These are phyloP conservation scores for Phytophthora chlamydospora DNA, from an alignment of 352 stramenopile genomes.

Conservation along the genomic window DNA sequence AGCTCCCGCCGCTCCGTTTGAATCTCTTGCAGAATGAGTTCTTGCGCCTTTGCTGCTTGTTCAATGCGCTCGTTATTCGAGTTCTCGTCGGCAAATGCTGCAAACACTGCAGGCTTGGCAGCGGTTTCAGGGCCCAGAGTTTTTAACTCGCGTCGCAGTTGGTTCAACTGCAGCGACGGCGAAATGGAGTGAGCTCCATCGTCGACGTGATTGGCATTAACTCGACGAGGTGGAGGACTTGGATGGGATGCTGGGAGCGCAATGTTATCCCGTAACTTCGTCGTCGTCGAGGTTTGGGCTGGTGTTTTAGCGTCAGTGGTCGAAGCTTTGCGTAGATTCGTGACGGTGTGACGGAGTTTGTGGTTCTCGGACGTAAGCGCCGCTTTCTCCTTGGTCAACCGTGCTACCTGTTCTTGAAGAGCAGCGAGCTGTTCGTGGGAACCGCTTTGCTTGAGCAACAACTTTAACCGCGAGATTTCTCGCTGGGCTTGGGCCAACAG, in stretches of 20 bases:
- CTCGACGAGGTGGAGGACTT: slow-evolving; percentile 8
- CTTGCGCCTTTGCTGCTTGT: slow-evolving; percentile 24
- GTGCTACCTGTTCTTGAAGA: slow-evolving; percentile 53
- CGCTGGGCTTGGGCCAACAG: slow-evolving; percentile 72
- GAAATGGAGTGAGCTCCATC: slow-evolving; percentile 8
- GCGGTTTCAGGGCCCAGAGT: not conserved
- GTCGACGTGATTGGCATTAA: not conserved
- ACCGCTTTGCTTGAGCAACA: slow-evolving; percentile 59
- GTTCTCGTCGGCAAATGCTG: slow-evolving; percentile 27
- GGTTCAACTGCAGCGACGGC: slow-evolving; percentile 34
- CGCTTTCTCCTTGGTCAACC: slow-evolving; percentile 53
- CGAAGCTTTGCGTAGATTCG: slow-evolving; percentile 25
- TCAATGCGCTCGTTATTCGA: slow-evolving; percentile 27
- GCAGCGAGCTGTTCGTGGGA: slow-evolving; percentile 39
- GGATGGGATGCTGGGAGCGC: not conserved
- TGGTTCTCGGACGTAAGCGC: slow-evolving; percentile 54
- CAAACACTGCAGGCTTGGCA: slow-evolving; percentile 16
- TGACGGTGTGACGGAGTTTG: slow-evolving; percentile 43
- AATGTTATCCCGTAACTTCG: slow-evolving; percentile 8
- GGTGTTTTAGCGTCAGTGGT: slow-evolving; percentile 1
- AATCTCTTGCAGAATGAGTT: slow-evolving; percentile 37
- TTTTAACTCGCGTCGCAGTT: slow-evolving; percentile 45
- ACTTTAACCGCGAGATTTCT: slow-evolving; percentile 70
- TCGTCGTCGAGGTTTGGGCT: not conserved
- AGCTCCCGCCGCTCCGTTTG: slow-evolving; percentile 53